A percentile compares a stretch with the other conserved stretches of the same genome.
Conservation (phyloP, 2,329 filamentous ascomycete genomes). For the Chrysoporthe deuterocubensis region DNA sequence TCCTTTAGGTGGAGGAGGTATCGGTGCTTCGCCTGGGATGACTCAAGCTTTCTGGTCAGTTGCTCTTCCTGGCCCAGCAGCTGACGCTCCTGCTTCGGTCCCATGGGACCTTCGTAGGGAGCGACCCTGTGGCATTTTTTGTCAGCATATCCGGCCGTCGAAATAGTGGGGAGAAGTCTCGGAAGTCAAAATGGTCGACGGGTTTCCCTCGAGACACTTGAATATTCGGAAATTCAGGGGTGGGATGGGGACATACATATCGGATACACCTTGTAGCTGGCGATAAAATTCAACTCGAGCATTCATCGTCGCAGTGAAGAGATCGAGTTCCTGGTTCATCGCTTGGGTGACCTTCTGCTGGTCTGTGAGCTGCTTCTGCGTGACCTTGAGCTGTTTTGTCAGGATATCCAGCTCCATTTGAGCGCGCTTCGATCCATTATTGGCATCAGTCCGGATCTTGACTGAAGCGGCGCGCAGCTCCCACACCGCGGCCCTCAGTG, state of each 20-base stretch:
- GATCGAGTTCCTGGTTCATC: conserved; percentile 72
- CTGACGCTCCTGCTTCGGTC: conserved; percentile 54
- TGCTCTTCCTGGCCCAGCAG: conserved; percentile 51
- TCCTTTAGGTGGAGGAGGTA: conserved; percentile 65
- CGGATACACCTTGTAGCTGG: conserved; percentile 88
- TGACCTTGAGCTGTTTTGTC: conserved; percentile 62
- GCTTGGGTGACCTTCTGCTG: conserved; percentile 54
- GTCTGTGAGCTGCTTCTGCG: conserved; percentile 57
- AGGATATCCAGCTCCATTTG: conserved; percentile 68
- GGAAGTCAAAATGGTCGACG: neutral
- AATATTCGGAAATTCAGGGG: neutral
- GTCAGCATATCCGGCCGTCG: neutral
- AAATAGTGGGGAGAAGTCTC: neutral
- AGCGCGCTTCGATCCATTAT: conserved; percentile 57
- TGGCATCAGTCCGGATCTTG: conserved; percentile 61
- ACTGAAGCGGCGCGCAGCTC: conserved; percentile 69
- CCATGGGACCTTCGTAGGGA: conserved; percentile 68
- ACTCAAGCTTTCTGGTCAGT: conserved; percentile 62
- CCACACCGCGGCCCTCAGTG: conserved; percentile 71
- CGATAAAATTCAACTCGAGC: conserved; percentile 85
- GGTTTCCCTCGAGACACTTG: neutral
- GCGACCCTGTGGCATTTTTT: conserved; percentile 60
- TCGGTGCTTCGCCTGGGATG: conserved; percentile 72
- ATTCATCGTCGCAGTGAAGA: conserved; percentile 82
- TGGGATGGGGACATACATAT: conserved; percentile 42